Base-by-base conservation (phyloP, 129 eudicot genomes). In the Flaveria ramosissima region DNA sequence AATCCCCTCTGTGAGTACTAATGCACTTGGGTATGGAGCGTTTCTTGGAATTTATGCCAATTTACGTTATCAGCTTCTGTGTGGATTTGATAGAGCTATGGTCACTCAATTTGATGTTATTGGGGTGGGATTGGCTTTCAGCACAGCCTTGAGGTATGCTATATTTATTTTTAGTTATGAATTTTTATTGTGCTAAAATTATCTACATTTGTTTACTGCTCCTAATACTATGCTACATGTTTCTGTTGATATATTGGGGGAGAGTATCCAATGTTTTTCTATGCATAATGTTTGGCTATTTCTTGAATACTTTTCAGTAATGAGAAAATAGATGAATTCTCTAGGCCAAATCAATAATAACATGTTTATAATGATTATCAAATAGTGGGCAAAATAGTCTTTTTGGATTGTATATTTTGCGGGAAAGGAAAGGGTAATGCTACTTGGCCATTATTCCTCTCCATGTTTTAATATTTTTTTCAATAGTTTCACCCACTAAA, bases 11-110 rank as follows among this genome's bases (percentile, higher is more conserved):
- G 94, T 88, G 80, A 91, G 92, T 82, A 81, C 86, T 12, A 91
- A 89, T 83, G 94, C 97, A 4, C 94, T 94, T 53, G 97, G 99
- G 72, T 90, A 90, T 74, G 99, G 99, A 19, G 99, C 99, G 27
- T 94, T 94, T 86, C 96, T 94, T 27, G 97, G 97, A 20, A 71
- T 94, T 16, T 91, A 94, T 61, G 94, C 99, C 51, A 94, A 94
- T 77, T 75, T 91, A 45, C 90, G 99, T 2, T 91, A 94, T 83
- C 99, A 94, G 78, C 88, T 94, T 72, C 67, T 94, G 51, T 86
- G 87, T 57, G 99, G 99, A 64, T 80, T 94, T 74, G 99, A 94
- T 56, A 89, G 90, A 84, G 89, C 85, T 4, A 68, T 89, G 79
- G 80, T 88, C 77, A 84, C 72, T 74, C 86, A 91, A 79, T 94